phyloP scores from a whole-genome alignment of 2,329 filamentous ascomycete species.

The Pyricularia sp. region DNA sequence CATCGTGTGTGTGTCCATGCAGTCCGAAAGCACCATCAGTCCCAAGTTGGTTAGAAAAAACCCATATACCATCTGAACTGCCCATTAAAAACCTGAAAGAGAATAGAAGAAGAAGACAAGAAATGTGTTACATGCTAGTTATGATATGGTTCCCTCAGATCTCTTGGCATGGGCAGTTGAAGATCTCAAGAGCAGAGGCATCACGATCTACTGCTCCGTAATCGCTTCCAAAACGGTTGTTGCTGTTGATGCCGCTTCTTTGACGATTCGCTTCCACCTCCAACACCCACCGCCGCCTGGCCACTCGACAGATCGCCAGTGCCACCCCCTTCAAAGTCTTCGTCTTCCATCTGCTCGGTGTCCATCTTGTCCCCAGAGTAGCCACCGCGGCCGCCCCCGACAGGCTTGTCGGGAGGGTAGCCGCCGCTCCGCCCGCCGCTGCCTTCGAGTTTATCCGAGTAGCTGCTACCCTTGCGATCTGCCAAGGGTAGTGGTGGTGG shows the following conservation, averaged over 20 bases:
- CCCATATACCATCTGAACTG: neutral
- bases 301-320: neutral
- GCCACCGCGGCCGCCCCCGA: neutral
- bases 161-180: neutral
- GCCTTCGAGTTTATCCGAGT: conserved; percentile 12
- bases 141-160: neutral
- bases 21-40: neutral
- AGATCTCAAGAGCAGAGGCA: neutral
- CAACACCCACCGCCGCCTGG: neutral
- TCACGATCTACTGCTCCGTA: conserved; percentile 13
- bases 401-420: neutral
- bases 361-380: conserved; percentile 4
- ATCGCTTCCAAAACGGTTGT: conserved; percentile 16
- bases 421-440: neutral
- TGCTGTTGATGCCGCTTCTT: neutral
- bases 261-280: neutral
- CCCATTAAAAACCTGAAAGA: neutral
- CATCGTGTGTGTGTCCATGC: neutral
- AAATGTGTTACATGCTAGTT: neutral
- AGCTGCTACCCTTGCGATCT: conserved; percentile 5
- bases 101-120: neutral
- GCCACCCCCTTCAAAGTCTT: neutral
- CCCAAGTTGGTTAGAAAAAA: neutral
- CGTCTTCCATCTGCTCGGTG: conserved; percentile 12
- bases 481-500: conserved; percentile 5